Evolutionary conservation across 169 alveolate genomes (phyloP).

Genomic region (Cryptosporidium meleagridis): DNA sequence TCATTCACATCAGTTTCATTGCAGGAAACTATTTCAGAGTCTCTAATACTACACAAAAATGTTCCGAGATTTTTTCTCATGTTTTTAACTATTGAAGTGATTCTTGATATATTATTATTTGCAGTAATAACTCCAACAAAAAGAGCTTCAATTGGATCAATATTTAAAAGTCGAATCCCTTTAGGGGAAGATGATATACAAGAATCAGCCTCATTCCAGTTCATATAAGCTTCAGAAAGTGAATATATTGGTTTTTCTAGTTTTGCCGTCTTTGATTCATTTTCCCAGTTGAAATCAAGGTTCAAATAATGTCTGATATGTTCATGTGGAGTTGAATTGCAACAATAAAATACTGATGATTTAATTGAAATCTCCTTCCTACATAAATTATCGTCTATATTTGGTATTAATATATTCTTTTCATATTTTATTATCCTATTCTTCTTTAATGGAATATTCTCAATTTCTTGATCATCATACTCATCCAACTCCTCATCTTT

Average conservation of each 20-base stretch:
- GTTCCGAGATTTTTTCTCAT: conserved; percentile 41
- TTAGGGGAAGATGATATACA: conserved; percentile 44
- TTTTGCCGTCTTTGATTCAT: not conserved
- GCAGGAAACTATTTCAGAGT: conserved; percentile 1
- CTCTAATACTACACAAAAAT: conserved; percentile 21
- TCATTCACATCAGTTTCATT: conserved; percentile 6
- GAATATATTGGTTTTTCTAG: not conserved
- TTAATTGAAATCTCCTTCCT: not conserved
- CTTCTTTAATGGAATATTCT: conserved; percentile 34
- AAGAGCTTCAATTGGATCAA: conserved; percentile 72
- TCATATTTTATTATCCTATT: not conserved
- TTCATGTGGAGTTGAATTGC: conserved; percentile 45
- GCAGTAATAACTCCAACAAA: conserved; percentile 69
- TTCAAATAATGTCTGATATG: conserved; percentile 61
- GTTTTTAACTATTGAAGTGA: conserved; percentile 27
- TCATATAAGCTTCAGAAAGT: conserved; percentile 27
- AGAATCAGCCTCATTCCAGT: conserved; percentile 35
- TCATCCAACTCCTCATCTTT: not conserved
- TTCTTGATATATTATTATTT: conserved; percentile 52
- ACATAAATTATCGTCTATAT: not conserved
- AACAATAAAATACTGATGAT: conserved; percentile 34
- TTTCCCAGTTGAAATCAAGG: conserved; percentile 39
- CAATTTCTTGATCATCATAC: conserved; percentile 7
- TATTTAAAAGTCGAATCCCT: conserved; percentile 51
- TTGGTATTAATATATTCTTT: not conserved